phyloP scores from a whole-genome alignment of 2,329 filamentous ascomycete species.

The Aspergillus sp. region DNA sequence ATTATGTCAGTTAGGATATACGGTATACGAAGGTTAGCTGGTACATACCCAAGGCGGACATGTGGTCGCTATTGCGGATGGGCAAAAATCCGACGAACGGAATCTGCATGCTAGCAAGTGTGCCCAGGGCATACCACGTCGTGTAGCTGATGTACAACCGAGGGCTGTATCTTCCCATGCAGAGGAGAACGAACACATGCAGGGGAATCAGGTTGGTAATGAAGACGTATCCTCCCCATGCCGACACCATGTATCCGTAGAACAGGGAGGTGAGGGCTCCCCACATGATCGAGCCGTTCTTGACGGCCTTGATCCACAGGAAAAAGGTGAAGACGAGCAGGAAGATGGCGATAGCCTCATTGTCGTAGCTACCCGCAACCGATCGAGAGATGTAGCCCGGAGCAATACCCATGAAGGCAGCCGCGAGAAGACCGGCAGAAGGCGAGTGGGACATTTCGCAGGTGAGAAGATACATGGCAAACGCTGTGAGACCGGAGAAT shows the following conservation, averaged over 20 bases:
- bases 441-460: conserved; percentile 96
- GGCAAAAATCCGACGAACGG: conserved; percentile 97
- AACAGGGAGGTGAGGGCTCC: conserved; percentile 90
- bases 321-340: conserved; percentile 97
- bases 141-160: conserved; percentile 95
- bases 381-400: conserved; percentile 98
- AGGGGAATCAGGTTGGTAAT: conserved; percentile 96
- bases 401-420: conserved; percentile 94
- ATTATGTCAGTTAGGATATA: conserved; percentile 19
- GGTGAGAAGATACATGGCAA: conserved; percentile 90
- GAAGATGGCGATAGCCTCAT: conserved; percentile 99
- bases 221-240: conserved; percentile 99
- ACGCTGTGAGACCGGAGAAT: conserved; percentile 90
- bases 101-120: conserved; percentile 97
- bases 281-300: conserved; percentile 95
- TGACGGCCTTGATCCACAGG: conserved; percentile 98
- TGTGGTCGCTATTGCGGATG: conserved; percentile 96
- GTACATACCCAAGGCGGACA: conserved; percentile 82
- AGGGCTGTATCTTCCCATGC: conserved; percentile 95
- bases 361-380: conserved; percentile 97
- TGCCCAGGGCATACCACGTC: conserved; percentile 96
- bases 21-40: background rate
- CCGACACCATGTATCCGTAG: conserved; percentile 99
- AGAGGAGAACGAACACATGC: conserved; percentile 88
- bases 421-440: conserved; percentile 91